phyloP scores from a whole-genome alignment of 805 yeast genomes.

The Nakazawaea wickerhamii region DNA sequence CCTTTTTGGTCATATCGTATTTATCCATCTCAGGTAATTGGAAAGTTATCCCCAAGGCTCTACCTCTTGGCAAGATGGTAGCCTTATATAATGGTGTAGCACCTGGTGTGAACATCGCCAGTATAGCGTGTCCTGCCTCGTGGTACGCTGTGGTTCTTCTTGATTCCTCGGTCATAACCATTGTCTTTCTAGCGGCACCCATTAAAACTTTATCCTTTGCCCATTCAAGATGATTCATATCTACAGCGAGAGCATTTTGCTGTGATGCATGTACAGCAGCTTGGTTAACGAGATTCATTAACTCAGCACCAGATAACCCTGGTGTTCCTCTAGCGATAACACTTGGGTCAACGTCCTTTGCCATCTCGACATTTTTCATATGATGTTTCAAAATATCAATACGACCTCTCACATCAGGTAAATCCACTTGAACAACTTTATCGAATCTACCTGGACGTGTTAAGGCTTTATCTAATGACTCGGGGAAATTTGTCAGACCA shows the following conservation, averaged over 20 bases:
- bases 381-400: slow-evolving; percentile 88
- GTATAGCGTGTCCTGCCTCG: slow-evolving; percentile 99
- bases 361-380: slow-evolving; percentile 82
- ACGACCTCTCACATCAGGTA: slow-evolving; percentile 98
- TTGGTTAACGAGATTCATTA: slow-evolving; percentile 92
- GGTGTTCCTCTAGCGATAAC: slow-evolving; percentile 96
- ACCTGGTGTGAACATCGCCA: slow-evolving; percentile 91
- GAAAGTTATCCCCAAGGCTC: slow-evolving; percentile 95
- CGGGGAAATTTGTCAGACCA: slow-evolving; percentile 99
- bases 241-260: slow-evolving; percentile 82
- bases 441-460: slow-evolving; percentile 99
- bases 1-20: slow-evolving; percentile 84
- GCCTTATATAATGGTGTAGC: slow-evolving; percentile 97
- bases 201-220: slow-evolving; percentile 96
- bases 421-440: slow-evolving; percentile 88
- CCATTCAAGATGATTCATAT: slow-evolving; percentile 94
- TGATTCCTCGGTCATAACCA: slow-evolving; percentile 95
- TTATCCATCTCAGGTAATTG: slow-evolving; percentile 98
- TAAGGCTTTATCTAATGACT: slow-evolving; percentile 90
- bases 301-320: slow-evolving; percentile 97
- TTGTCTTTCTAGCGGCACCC: slow-evolving; percentile 97
- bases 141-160: slow-evolving; percentile 94
- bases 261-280: slow-evolving; percentile 98
- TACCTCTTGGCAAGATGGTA: slow-evolving; percentile 92
- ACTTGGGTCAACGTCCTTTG: slow-evolving; percentile 81